Evolutionary conservation across 345 rosid genomes (phyloP), one percentile per base, ranked within the genome.

Genomic region (Salix viminalis): DNA sequence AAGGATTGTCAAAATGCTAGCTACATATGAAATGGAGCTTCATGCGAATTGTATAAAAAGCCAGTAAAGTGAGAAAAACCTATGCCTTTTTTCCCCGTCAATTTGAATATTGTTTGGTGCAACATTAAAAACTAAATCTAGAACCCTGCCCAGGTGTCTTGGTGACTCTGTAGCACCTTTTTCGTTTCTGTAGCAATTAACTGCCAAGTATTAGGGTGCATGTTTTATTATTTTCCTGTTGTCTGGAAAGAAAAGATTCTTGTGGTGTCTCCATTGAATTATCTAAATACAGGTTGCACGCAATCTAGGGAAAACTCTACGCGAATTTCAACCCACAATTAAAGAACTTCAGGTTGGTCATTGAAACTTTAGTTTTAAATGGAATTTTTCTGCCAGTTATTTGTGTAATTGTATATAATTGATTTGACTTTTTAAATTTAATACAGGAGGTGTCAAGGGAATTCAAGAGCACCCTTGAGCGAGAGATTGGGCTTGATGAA

Each of bases 311-410:
- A 93, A 93, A 83, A 95, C 99, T 61, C 82, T 95, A 65, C 97
- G 99, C 60, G 85, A 85, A 67, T 93, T 93, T 86, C 99, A 95
- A 76, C 99, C 99, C 30, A 91, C 99, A 70, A 91, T 95, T 83
- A 91, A 88, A 83, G 99, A 95, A 85, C 90, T 95, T 72, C 97
- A 95, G 94, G 99, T 92, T 66, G 78, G 54, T 50, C 12, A 19
- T 28, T 44, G 37, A 60, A 79, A 42, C 58, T n/a, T 41, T 71
- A 74, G n/a, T 18, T 41, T 69, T 54, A 48, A 54, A 54, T 24
- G 37, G 13, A 69, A 54, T 23, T n/a, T 75, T 66, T 44, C 21
- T 71, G 21, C 50, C 37, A 16, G 4, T n/a, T 71, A 19, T 52
- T 64, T 30, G 48, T 37, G 4, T 21, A 24, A 32, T 16, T 42